phyloP scores from a whole-genome alignment of 345 rosid species.

The Brassica incana region DNA sequence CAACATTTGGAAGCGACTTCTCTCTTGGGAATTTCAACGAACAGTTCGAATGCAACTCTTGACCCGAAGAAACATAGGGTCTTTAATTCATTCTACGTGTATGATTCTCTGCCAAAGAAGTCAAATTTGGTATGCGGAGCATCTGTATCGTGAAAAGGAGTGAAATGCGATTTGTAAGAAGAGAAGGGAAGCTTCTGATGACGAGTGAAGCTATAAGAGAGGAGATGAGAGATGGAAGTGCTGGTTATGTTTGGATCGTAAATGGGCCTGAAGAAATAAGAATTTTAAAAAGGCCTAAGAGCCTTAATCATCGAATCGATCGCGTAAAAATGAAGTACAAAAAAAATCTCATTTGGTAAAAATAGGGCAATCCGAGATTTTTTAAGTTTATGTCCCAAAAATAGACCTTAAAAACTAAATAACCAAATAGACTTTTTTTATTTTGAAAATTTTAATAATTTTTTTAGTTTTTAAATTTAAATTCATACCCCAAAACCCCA shows the following conservation, averaged over 20 bases:
- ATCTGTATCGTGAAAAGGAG: not conserved
- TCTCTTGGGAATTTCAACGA: slow-evolving; percentile 34
- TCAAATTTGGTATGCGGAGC: not conserved
- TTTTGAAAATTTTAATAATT: too few relatives aligned
- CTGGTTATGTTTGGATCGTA: slow-evolving; percentile 9
- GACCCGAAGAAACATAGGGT: not conserved
- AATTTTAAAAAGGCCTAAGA: not conserved
- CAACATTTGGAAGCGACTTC: slow-evolving; percentile 8
- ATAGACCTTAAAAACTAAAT: too few relatives aligned
- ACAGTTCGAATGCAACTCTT: slow-evolving; percentile 22
- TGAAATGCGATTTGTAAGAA: not conserved
- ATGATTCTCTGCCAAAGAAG: not conserved
- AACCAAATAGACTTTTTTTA: too few relatives aligned
- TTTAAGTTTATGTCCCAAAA: too few relatives aligned
- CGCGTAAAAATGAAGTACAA: too few relatives aligned
- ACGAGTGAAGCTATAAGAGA: slow-evolving; percentile 5
- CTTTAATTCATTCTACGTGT: not conserved
- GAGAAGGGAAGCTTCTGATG: slow-evolving; percentile 5
- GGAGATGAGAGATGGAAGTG: not conserved
- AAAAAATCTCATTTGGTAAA: too few relatives aligned
- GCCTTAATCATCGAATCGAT: not conserved
- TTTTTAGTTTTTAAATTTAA: too few relatives aligned
- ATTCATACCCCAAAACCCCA: too few relatives aligned
- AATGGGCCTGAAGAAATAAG: slow-evolving; percentile 20
- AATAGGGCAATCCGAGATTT: too few relatives aligned